Conservation (phyloP, 2,329 filamentous ascomycete genomes). For the Ophiocordyceps polyrhachis-furcata region DNA sequence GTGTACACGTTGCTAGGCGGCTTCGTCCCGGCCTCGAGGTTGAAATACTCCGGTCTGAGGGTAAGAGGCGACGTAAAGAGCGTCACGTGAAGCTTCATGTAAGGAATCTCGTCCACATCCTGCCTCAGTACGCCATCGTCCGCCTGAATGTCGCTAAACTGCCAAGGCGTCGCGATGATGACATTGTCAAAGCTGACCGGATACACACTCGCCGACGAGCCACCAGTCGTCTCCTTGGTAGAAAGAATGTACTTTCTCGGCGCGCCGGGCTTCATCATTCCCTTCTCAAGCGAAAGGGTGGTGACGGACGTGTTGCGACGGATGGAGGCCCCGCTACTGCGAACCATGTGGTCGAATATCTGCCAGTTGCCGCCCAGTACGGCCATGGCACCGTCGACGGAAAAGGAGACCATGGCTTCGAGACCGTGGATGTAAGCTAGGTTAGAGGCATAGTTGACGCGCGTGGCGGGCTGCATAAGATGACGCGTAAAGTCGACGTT, state of each 20-base stretch:
- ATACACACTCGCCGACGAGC: conserved; percentile 9
- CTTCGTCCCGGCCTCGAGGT: conserved; percentile 32
- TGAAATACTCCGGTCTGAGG: conserved; percentile 59
- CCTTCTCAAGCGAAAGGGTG: conserved; percentile 31
- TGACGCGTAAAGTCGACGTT: conserved; percentile 51
- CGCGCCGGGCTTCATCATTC: conserved; percentile 18
- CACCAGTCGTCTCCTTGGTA: conserved; percentile 11
- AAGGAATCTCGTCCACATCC: conserved; percentile 61
- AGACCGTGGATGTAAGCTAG: conserved; percentile 71
- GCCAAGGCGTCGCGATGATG: conserved; percentile 66
- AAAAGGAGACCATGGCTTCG: conserved; percentile 81
- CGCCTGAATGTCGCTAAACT: conserved; percentile 53
- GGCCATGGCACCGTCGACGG: conserved; percentile 63
- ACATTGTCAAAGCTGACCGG: conserved; percentile 54
- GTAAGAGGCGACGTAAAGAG: conserved; percentile 61
- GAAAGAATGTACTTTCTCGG: conserved; percentile 28
- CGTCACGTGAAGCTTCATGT: conserved; percentile 74
- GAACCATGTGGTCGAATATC: conserved; percentile 74
- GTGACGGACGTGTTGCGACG: conserved; percentile 50
- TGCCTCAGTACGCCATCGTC: conserved; percentile 49
- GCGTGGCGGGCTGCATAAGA: conserved; percentile 74
- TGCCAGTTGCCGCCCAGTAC: conserved; percentile 81
- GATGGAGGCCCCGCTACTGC: conserved; percentile 40
- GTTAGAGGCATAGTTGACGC: conserved; percentile 92
- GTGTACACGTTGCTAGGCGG: conserved; percentile 67